These are phyloP conservation scores for Penicillium sp. DNA, from an alignment of 2,329 filamentous ascomycete species.

Conservation along the genomic window DNA sequence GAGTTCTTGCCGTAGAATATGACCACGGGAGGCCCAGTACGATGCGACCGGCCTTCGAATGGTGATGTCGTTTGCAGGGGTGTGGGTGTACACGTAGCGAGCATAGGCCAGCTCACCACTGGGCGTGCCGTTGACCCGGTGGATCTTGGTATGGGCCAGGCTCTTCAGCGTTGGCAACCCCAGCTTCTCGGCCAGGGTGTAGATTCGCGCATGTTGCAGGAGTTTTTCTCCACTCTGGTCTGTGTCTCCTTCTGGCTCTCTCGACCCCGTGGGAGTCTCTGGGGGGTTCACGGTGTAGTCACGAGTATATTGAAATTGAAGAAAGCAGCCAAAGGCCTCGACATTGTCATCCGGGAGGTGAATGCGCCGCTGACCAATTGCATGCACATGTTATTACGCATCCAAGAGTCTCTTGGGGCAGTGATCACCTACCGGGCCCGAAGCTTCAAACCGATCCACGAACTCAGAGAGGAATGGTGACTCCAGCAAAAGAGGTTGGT, in stretches of 20 bases:
- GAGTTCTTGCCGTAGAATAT: conserved; percentile 79
- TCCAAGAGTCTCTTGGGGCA: not conserved
- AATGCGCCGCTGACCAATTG: conserved; percentile 59
- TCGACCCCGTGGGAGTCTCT: too few species aligned
- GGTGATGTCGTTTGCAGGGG: conserved; percentile 62
- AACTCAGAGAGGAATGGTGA: conserved; percentile 71
- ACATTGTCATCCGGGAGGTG: conserved; percentile 65
- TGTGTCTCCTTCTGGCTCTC: conserved; percentile 57
- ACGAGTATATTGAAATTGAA: conserved; percentile 79
- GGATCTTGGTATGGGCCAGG: conserved; percentile 83
- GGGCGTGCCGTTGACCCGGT: conserved; percentile 82
- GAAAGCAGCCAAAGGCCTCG: conserved; percentile 72
- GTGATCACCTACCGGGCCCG: conserved; percentile 55
- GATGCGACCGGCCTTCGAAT: conserved; percentile 82
- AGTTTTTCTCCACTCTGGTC: conserved; percentile 80
- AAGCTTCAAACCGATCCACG: conserved; percentile 60
- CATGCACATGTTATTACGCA: not conserved
- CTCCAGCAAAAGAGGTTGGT: conserved; percentile 70
- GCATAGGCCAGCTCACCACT: conserved; percentile 90
- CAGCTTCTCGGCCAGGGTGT: conserved; percentile 82
- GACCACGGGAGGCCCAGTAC: conserved; percentile 81
- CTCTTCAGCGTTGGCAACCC: conserved; percentile 65
- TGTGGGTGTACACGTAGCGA: conserved; percentile 82
- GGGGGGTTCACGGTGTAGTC: conserved; percentile 73
- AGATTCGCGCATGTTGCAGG: conserved; percentile 83